Evolutionary conservation across 306 rosid genomes (phyloP), one percentile per base, ranked within the genome.

Genomic region (Cotoneaster glaucophyllus): DNA sequence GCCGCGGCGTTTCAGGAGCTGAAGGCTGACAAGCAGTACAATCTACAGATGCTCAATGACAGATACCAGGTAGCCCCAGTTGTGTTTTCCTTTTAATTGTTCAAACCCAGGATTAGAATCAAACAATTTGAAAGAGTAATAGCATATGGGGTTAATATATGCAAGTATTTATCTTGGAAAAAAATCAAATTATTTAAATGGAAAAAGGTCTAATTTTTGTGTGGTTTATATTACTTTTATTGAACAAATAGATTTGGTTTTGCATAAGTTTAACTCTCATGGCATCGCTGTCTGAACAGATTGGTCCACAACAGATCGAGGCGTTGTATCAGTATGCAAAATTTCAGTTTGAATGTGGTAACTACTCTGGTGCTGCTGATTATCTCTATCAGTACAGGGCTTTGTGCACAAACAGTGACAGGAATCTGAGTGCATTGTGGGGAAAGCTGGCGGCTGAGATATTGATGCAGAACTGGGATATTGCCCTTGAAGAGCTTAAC

Each of bases 281-380:
- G 63, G 19, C 11, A 50, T 80, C 18, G 45, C 39, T 71, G 21
- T 43, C 75, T 62, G 39, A 69, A 56, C 93, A 94, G 97, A 95
- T 95, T 68, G 99, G 97, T 68, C 84, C 96, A 18, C 89, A 87
- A 14, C 97, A 92, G 67, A 95, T 95, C 28, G 99, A 95, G 77
- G 99, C 97, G 0, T 72, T 95, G n/a, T 95, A 95, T 84, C 97
- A 95, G 70, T 95, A 89, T 85, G 97, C 99, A 48, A 95, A 95
- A 31, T 95, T 95, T 82, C 98, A 95, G 78, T 95, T 95, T 68
- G 97, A 95, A 81, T 92, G 98, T 70, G 98, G 98, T 17, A 95
- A 95, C 90, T 95, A 92, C 82, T 95, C 98, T 74, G 98, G 98
- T 34, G 98, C 97, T 72, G 97, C 99, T 34, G 99, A 95, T 59